These are phyloP conservation scores for Fragilaria crotonensis DNA, from an alignment of 108 stramenopile genomes.

Conservation along the genomic window DNA sequence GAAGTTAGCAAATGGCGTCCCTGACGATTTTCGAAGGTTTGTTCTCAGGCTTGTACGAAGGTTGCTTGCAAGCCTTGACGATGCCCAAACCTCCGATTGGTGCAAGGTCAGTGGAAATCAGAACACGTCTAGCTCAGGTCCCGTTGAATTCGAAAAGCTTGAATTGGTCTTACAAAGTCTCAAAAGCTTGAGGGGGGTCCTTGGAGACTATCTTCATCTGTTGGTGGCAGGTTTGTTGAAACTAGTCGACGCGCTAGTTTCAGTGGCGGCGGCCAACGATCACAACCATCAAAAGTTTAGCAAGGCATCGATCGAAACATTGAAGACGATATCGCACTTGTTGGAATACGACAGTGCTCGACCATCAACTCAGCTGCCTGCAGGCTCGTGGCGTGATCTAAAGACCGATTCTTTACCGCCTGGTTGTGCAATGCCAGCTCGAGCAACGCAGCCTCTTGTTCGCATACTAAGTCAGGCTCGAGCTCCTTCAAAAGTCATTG, in stretches of 20 bases:
- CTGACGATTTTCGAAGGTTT: conserved; percentile 77
- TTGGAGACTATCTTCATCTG: conserved; percentile 74
- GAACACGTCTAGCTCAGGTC: neutral
- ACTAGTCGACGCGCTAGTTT: conserved; percentile 60
- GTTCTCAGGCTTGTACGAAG: conserved; percentile 64
- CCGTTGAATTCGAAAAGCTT: conserved; percentile 35
- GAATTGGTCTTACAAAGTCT: conserved; percentile 59
- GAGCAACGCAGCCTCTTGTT: conserved; percentile 74
- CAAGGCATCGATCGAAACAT: conserved; percentile 42
- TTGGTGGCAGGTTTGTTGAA: conserved; percentile 80
- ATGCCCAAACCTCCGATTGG: conserved; percentile 58
- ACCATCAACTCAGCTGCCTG: conserved; percentile 24
- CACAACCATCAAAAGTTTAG: conserved; percentile 4
- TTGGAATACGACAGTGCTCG: conserved; percentile 37
- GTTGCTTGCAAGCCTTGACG: conserved; percentile 59
- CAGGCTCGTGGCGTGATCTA: conserved; percentile 22
- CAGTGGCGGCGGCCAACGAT: conserved; percentile 11
- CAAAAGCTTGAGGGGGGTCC: conserved; percentile 49
- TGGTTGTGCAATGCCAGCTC: conserved; percentile 42
- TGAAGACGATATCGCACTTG: conserved; percentile 52
- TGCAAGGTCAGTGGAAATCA: neutral
- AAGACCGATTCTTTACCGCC: conserved; percentile 11
- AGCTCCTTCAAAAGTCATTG: conserved; percentile 33
- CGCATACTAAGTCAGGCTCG: conserved; percentile 53
- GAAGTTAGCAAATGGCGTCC: conserved; percentile 72